Evolutionary conservation across 345 rosid genomes (phyloP).

Genomic region (Citrus hindsii): DNA sequence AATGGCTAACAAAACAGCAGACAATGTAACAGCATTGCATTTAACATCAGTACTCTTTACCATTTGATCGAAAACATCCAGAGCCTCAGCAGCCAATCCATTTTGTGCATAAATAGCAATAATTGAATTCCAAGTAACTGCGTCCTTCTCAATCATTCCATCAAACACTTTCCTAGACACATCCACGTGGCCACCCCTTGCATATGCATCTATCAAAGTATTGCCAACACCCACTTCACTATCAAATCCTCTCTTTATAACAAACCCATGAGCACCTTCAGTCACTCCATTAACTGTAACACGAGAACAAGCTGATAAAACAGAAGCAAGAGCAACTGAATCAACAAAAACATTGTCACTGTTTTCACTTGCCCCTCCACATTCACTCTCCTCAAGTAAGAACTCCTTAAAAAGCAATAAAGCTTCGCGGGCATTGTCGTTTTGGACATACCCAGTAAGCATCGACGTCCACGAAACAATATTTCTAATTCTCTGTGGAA

Average conservation of each 20-base stretch:
- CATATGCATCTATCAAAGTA: slow-evolving; percentile 76
- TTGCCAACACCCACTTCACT: slow-evolving; percentile 52
- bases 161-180: slow-evolving; percentile 66
- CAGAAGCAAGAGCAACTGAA: slow-evolving; percentile 64
- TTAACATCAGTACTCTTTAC: slow-evolving; percentile 31
- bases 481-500: slow-evolving; percentile 59
- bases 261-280: slow-evolving; percentile 59
- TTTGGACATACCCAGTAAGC: slow-evolving; percentile 71
- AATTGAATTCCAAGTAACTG: slow-evolving; percentile 74
- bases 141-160: slow-evolving; percentile 56
- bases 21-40: slow-evolving; percentile 65
- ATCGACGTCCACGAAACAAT: slow-evolving; percentile 86
- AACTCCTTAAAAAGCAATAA: slow-evolving; percentile 66
- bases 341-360: slow-evolving; percentile 39
- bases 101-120: slow-evolving; percentile 71
- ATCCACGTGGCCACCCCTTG: slow-evolving; percentile 52
- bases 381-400: slow-evolving; percentile 43
- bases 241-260: slow-evolving; percentile 62
- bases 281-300: slow-evolving; percentile 40
- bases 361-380: slow-evolving; percentile 7
- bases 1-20: slow-evolving; percentile 67
- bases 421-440: slow-evolving; percentile 47
- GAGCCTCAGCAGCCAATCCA: slow-evolving; percentile 62
- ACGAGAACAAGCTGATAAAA: slow-evolving; percentile 74
- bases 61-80: slow-evolving; percentile 51